Conservation (phyloP, 2,329 filamentous ascomycete genomes). For the Cucurbitaria berberidis region DNA sequence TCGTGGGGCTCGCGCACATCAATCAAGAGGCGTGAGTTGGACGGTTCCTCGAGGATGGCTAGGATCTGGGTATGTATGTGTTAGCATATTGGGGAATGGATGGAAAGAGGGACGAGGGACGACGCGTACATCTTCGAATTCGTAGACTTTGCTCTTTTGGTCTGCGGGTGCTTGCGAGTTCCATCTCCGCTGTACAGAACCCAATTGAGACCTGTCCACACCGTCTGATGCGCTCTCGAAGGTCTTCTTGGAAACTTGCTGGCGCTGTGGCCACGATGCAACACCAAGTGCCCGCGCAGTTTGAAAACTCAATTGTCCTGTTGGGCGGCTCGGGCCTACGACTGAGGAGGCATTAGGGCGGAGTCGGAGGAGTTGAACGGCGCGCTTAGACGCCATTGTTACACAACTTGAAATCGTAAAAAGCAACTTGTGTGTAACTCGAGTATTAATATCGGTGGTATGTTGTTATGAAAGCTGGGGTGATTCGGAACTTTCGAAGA, state of each 20-base stretch:
- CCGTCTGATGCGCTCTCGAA: neutral
- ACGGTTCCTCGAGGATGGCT: conserved; percentile 37
- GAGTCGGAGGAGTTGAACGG: conserved; percentile 18
- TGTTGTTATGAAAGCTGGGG: neutral
- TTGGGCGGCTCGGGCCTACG: conserved; percentile 3
- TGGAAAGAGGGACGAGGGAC: neutral
- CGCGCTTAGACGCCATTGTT: conserved; percentile 29
- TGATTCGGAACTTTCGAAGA: neutral
- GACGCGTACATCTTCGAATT: conserved; percentile 47
- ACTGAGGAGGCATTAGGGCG: conserved; percentile 11
- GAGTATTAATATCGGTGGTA: neutral
- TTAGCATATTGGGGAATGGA: too few relatives aligned
- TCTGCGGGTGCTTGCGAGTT: conserved; percentile 41
- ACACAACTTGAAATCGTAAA: neutral
- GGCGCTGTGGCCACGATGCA: conserved; percentile 2
- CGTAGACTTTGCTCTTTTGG: conserved; percentile 45
- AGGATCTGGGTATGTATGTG: conserved; percentile 36
- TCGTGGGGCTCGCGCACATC: conserved; percentile 78
- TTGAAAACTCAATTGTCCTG: conserved; percentile 13
- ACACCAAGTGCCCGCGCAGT: conserved; percentile 11
- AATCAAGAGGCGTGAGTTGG: conserved; percentile 42
- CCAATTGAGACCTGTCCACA: neutral
- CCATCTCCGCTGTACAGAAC: conserved; percentile 36
- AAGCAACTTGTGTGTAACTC: neutral
- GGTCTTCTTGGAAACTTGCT: neutral